phyloP scores from a whole-genome alignment of 1,139 yeast genomes.

The Geotrichum fermentans region DNA sequence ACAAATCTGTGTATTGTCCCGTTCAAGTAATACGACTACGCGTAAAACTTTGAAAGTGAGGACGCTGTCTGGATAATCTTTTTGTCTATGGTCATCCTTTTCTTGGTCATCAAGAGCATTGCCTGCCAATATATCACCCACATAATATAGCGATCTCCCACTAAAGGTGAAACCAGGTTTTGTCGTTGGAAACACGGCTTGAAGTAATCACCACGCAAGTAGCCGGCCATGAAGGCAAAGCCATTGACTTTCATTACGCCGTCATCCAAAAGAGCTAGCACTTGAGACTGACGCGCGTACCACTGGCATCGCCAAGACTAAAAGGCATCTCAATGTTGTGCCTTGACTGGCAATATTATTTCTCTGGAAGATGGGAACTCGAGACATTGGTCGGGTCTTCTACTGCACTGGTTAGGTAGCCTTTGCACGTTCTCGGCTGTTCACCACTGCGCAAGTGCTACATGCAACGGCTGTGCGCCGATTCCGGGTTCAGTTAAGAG shows the following conservation, averaged over 20 bases:
- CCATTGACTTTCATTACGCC: constrained; percentile 46
- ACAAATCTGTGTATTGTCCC: no score
- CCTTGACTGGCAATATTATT: constrained; percentile 21
- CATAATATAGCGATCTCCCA: constrained; percentile 50
- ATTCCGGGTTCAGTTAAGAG: no score
- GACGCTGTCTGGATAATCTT: no score
- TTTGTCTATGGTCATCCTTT: no score
- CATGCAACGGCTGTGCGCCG: no score
- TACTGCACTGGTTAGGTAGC: constrained; percentile 69
- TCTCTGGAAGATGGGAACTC: constrained; percentile 14
- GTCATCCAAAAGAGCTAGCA: constrained; percentile 14
- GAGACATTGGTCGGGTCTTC: constrained; percentile 47
- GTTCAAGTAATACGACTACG: no score
- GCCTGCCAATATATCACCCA: constrained; percentile 52
- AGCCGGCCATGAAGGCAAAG: constrained; percentile 39
- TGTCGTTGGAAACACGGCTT: constrained; percentile 59
- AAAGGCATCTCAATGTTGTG: constrained; percentile 36
- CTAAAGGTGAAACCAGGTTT: constrained; percentile 45
- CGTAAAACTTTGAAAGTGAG: no score
- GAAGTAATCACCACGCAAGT: constrained; percentile 57
- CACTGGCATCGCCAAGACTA: constrained; percentile 43
- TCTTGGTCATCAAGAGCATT: no score
- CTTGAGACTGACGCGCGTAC: constrained; percentile 34
- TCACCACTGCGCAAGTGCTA: no score
- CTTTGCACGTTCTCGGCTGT: constrained; percentile 49